phyloP scores from a whole-genome alignment of 371 early-diverging fungal genomes.

The Mortierella sp. region DNA sequence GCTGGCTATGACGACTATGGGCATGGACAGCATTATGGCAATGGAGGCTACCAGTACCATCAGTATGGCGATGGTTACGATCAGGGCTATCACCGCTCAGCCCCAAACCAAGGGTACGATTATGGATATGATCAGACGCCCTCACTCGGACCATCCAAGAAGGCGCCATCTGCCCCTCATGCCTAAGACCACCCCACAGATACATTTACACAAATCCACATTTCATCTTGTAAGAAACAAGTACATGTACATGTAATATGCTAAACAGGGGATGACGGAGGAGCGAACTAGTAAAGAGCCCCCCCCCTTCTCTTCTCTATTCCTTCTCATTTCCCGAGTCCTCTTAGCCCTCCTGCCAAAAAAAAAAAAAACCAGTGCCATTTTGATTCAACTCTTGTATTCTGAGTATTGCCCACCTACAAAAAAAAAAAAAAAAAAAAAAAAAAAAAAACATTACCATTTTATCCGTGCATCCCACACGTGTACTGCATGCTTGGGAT shows the following conservation, averaged over 20 bases:
- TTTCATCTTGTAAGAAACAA: neutral
- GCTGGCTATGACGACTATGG: conserved; percentile 13
- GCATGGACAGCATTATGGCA: conserved; percentile 15
- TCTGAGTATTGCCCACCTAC: no score
- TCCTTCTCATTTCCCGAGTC: neutral
- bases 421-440: no score
- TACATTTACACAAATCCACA: neutral
- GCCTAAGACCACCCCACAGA: neutral
- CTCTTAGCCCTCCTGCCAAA: neutral
- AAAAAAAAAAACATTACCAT: no score
- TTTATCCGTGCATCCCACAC: no score
- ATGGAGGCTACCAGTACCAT: conserved; percentile 3
- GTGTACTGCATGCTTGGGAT: no score
- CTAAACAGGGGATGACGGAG: neutral
- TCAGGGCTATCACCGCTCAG: no score
- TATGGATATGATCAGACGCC: neutral
- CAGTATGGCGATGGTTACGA: neutral
- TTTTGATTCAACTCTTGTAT: neutral
- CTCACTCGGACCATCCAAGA: neutral
- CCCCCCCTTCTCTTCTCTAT: neutral
- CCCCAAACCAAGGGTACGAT: no score
- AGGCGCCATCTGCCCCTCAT: neutral
- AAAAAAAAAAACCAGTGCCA: neutral
- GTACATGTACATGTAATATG: neutral
- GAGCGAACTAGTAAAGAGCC: no score